Conservation (phyloP, 1,284 basidiomycete species). For the Porogramme epimiltina region DNA sequence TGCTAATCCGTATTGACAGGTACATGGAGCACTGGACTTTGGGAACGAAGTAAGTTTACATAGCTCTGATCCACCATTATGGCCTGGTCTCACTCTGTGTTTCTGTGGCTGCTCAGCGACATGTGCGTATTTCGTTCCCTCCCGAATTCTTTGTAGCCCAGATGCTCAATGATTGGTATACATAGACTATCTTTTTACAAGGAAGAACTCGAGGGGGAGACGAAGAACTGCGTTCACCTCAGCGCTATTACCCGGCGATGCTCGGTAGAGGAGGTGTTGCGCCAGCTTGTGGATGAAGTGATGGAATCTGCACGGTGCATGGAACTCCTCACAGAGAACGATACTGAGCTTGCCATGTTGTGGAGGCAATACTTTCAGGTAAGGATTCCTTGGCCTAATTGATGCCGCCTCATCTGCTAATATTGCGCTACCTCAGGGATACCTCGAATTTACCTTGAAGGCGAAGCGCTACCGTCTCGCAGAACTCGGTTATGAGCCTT, state of each 20-base stretch:
- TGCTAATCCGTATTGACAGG: slow-evolving; percentile 1
- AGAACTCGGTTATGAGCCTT: slow-evolving; percentile 9
- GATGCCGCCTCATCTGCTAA: neutral
- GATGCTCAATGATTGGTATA: neutral
- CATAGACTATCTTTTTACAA: slow-evolving; percentile 21
- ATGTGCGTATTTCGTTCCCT: slow-evolving; percentile 8
- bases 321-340: neutral
- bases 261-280: slow-evolving; percentile 3
- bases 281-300: slow-evolving; percentile 12
- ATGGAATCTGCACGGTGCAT: slow-evolving; percentile 3
- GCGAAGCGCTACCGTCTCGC: slow-evolving; percentile 16
- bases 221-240: slow-evolving; percentile 16
- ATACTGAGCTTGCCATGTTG: slow-evolving; percentile 6
- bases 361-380: slow-evolving; percentile 10
- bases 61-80: neutral
- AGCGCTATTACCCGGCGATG: slow-evolving; percentile 9
- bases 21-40: slow-evolving; percentile 21
- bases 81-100: no score
- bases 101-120: slow-evolving; percentile 14
- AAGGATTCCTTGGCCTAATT: neutral
- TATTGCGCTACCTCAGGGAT: slow-evolving; percentile 1
- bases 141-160: neutral
- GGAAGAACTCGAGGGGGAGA: slow-evolving; percentile 15
- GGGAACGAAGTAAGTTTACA: slow-evolving; percentile 14
- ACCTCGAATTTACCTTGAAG: slow-evolving; percentile 16